Conservation (phyloP, 768 basidiomycete genomes). For the Tricholoma bakamatsutake region DNA sequence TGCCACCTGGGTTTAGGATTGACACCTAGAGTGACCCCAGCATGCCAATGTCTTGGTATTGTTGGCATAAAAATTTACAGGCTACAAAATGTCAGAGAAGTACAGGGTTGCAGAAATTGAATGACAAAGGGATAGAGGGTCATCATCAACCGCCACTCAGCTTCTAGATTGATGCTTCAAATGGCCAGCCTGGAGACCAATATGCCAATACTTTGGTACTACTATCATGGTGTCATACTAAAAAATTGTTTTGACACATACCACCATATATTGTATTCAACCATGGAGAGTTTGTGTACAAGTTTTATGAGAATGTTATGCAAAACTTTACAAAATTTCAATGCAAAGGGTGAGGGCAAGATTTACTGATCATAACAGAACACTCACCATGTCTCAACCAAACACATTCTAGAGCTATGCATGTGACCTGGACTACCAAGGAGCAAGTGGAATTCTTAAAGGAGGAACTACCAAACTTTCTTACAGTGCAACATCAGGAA, state of each 20-base stretch:
- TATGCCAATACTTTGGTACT: not conserved
- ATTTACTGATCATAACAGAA: not conserved
- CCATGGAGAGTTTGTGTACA: not conserved
- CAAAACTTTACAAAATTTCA: not conserved
- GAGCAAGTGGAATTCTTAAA: not conserved
- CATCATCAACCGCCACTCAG: not conserved
- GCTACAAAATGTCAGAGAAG: not conserved
- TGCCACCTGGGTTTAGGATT: no score
- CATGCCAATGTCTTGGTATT: no score
- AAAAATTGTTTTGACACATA: no score
- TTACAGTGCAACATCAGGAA: not conserved
- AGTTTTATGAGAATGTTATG: not conserved
- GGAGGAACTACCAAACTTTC: slow-evolving; percentile 1
- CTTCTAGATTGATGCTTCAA: not conserved
- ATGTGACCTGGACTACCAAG: not conserved
- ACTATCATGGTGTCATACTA: no score
- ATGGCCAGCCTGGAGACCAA: not conserved
- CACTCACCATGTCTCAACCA: not conserved
- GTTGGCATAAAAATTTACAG: not conserved
- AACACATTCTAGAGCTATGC: not conserved
- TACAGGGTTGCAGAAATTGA: not conserved
- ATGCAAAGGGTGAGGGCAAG: not conserved
- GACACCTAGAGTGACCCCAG: no score
- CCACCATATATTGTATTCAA: not conserved
- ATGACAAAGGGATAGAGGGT: not conserved